Base-by-base conservation (phyloP, 805 yeast species). In the Yarrowia sp. region DNA sequence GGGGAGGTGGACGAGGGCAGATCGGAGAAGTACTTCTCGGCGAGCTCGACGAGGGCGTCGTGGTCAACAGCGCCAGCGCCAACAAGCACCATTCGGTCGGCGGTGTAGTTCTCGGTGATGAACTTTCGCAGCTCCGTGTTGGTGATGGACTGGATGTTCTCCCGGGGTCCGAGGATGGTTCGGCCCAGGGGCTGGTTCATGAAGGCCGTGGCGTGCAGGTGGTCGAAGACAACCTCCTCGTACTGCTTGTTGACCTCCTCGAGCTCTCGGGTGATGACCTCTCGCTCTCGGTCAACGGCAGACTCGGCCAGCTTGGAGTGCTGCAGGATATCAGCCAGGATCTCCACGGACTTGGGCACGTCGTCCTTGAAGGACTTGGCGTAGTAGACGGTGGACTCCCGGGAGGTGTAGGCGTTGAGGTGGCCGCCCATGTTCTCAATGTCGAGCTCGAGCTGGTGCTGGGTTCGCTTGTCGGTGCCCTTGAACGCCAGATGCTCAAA, bases 201-300 rank as follows among this genome's bases (percentile, higher is more conserved):
- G 82, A 86, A 95, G 10, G 97, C 92, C 42, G 92, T 91, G 58
- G 96, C 92, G 80, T 95, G 99, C 68, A 95, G 81, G 79, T 96
- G 97, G 79, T 95, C 99, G 78, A 95, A 95, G 10, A 95, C 96
- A 45, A 95, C 98, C 79, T 95, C 99, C 78, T 95, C 99, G 77
- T 92, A 91, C 97, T 92, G 92, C 81, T 93, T 94, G 79, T 94
- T 98, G 70, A 95, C 98, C 80, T 95, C 98, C 79, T 95, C 98
- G 73, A 95, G 86, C 81, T 95, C 99, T 78, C 98, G 90, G 70
- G 95, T 86, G 72, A 95, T 95, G 36, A 95, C 99, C 71, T 94
- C 97, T 74, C 98, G 87, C 80, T 95, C 99, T 75, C 94, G 90
- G 79, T 95, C 98, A 67, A 95, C 90, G 42, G 98, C 97, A 67